phyloP scores from a whole-genome alignment of 177 flowering plant species.

The Telopea speciosissima region DNA sequence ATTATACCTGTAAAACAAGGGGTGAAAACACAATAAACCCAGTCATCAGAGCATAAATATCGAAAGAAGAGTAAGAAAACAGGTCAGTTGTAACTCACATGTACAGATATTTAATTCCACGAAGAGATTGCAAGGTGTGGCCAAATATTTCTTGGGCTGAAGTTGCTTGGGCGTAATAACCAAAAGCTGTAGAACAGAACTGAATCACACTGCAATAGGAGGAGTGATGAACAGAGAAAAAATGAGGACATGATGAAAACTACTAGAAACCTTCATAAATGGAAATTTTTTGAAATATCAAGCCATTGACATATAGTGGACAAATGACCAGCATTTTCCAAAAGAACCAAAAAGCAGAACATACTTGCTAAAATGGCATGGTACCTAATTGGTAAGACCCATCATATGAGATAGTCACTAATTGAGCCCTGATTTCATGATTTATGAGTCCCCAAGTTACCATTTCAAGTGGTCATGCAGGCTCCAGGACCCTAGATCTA shows the following conservation, averaged over 20 bases:
- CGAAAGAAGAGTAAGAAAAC: background rate
- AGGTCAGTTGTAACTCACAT: constrained; percentile 39
- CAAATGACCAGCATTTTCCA: background rate
- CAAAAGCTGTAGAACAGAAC: constrained; percentile 95
- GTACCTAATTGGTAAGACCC: no score
- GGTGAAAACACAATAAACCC: background rate
- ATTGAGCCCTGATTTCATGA: background rate
- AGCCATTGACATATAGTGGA: background rate
- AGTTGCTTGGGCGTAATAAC: constrained; percentile 96
- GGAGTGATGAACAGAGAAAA: background rate
- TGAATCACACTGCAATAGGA: constrained; percentile 78
- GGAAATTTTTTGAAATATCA: background rate
- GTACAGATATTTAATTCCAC: constrained; percentile 92
- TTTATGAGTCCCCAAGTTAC: background rate
- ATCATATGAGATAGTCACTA: background rate
- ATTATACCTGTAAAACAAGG: constrained; percentile 64
- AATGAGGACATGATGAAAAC: background rate
- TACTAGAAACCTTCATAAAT: background rate
- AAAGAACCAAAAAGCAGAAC: background rate
- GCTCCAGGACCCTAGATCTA: background rate
- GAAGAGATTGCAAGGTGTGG: constrained; percentile 92
- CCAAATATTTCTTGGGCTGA: constrained; percentile 99
- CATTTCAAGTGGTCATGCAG: background rate
- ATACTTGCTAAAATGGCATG: no score
- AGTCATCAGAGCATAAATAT: constrained; percentile 5